Evolutionary conservation across 306 rosid species (phyloP), one percentile per base, ranked within the genome.

Genomic region (Vachellia collinsii): DNA sequence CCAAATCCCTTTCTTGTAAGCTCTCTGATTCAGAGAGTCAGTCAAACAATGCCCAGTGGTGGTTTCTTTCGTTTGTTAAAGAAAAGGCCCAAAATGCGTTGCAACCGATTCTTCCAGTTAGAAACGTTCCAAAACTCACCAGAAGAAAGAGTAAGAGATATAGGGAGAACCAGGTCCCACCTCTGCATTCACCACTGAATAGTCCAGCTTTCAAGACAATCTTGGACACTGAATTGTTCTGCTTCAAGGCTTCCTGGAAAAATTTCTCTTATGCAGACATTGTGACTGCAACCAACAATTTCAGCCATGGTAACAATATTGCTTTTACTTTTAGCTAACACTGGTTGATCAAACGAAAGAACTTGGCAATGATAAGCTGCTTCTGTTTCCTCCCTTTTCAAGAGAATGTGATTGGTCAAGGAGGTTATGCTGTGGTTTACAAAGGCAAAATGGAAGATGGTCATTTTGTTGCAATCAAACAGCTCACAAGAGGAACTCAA

Each of bases 371-470:
- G 77, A 79, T 79, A 72, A 73, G 77, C 39, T 77, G 37, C 43
- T 46, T 36, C 3, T 80, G 22, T 83, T 42, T 36, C 51, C 64
- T 77, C 74, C 34, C 38, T 76, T 74, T 53, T 84, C 44, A 77
- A 94, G 99, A 85, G 46, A 90, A 90, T 61, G 76, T 95, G 88
- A 90, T 95, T 78, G 99, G 99, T 8, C 91, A 91, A 87, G 98
- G 99, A 84, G 99, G 99, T 64, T 95, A 93, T 87, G 97, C 98
- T 54, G 92, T 91, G 81, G 99, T 95, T 72, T 95, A 89, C 87
- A 88, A 85, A 76, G 99, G 99, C 0, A 82, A 86, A 79, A 78
- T 93, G 84, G 91, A 88, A 81, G 93, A 89, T 78, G 97, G 98
- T 29, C 89, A 89, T 77, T 77, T 88, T 67, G 92, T 89, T 38